Base-by-base conservation (phyloP, 805 yeast species). In the Ogataea siamensis region DNA sequence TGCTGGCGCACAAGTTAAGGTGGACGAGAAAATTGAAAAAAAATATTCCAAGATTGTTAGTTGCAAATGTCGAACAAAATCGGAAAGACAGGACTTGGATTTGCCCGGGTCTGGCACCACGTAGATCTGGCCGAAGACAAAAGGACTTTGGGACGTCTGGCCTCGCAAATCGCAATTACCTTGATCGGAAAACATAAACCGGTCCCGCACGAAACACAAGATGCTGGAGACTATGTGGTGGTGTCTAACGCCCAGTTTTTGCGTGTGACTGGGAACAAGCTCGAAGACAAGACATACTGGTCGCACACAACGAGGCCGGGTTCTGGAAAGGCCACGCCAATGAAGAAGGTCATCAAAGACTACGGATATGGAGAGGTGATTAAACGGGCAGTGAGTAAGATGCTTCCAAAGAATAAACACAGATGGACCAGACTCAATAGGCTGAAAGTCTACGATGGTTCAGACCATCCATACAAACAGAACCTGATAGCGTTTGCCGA, bases 181-280 rank as follows among this genome's bases (percentile, higher is more conserved):
- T 71, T 93, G 28, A 87, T 86, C 65, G 99, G 99, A n/a, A 93
- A 93, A 62, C 97, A 93, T 67, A 93, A 93, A 69, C 99, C 99
- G 4, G 75, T 87, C 0, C 83, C 66, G 49, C 87, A 88, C 54
- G 78, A 76, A 19, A 73, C 83, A 1, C 67, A 83, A 59, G 99
- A 93, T 65, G 78, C 81, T 47, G 99, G 99, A 10, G 99, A 93
- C 63, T 93, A 89, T 57, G 97, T 93, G 9, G 98, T 93, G 9
- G 96, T 91, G 2, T 85, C 97, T 10, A 94, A 93, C 67, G 88
- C 96, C 56, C 74, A 86, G 42, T 78, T 78, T 48, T 62, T 93
- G 54, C 80, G 80, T 50, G 71, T 83, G n/a, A 80, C 96, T 0
- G 98, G 98, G 46, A 82, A 80, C 44, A 91, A 93, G 61, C 60